Base-by-base conservation (phyloP, 768 basidiomycete genomes). In the Collybia mongolica region DNA sequence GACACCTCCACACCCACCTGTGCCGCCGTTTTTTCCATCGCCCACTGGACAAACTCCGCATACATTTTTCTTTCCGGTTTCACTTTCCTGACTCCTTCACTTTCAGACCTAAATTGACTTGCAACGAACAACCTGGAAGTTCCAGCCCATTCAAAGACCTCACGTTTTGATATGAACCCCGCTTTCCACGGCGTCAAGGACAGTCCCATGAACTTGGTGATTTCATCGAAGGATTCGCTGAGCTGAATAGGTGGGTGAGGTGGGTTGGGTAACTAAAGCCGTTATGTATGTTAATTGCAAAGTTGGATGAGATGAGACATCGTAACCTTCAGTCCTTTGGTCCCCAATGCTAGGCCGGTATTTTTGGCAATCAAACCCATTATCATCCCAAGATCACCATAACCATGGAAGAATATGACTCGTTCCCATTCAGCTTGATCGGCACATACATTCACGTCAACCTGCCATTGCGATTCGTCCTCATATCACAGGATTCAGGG, bases 371-470 rank as follows among this genome's bases (percentile, higher is more conserved):
- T 63, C 12, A 84, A 62, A 8, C 81, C 78, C 42, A 89, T 63
- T 14, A 89, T 84, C 79, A 87, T 86, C 0, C 83, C 83, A 15
- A 88, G 71, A 56, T 88, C 88, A 7, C 88, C 88, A 56, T 87
- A 88, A 1, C 80, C 77, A 50, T 81, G 74, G 57, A 79, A 79
- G 64, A 86, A 79, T 19, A 72, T 60, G 14, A 79, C 63, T 18
- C 81, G 70, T 19, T 82, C 71, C 64, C 68, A 80, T 57, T 80
- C 80, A 17, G 67, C 72, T 57, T 65, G 64, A 60, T 80, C 73
- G 2, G 57, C 61, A 57, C 84, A 86, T 2, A 84, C 76, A 53
- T 80, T 74, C 14, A 88, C 74, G 55, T 90, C 88, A 7, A 89
- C 78, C 72, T 90, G 44, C 39, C 8, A 36, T 8, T 32, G 19